Base-by-base conservation (phyloP, 495 filamentous ascomycete species). In the Lasiosphaeriaceae sp. region DNA sequence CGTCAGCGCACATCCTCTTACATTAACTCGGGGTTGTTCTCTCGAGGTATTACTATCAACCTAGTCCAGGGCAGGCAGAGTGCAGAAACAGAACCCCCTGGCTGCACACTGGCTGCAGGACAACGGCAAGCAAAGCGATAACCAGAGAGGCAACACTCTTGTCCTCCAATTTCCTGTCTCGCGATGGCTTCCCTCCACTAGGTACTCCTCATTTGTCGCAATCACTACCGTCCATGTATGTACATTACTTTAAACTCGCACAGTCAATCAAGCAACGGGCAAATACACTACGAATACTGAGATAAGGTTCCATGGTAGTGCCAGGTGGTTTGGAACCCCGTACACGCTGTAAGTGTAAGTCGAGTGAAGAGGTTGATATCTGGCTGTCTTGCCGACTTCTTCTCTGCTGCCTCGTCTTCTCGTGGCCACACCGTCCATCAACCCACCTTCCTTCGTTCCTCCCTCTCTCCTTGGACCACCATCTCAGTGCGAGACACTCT, bases 401-500 rank as follows among this genome's bases (percentile, higher is more conserved):
- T 31, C 4, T 9, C 14, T 43, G 9, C 39, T 17, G n/a, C n/a
- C n/a, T 17, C n/a, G 14, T 17, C 21, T 16, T 41, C 20, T 23
- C 35, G 50, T n/a, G 17, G 47, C 37, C 47, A 47, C 29, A 9
- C 26, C 24, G 20, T 21, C 20, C 11, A 41, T 20, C 49, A 9
- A 21, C 26, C 48, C n/a, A 19, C 22, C 39, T 47, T 1, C 34
- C 31, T 24, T 11, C 31, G 26, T 31, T 4, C 26, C 26, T 3
- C 48, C 41, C 55, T 47, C 23, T 20, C 44, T 31, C 52, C 59
- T 39, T 34, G 43, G 47, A 52, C 57, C 57, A 34, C 50, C 57
- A 56, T 44, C 34, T 51, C 57, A 43, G 34, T 23, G 50, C 55
- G 56, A 65, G 61, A 62, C 59, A 56, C 55, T 52, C 64, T 59